Evolutionary conservation across 116 monocot genomes (phyloP).

Genomic region (Papilionanthe hybrid): DNA sequence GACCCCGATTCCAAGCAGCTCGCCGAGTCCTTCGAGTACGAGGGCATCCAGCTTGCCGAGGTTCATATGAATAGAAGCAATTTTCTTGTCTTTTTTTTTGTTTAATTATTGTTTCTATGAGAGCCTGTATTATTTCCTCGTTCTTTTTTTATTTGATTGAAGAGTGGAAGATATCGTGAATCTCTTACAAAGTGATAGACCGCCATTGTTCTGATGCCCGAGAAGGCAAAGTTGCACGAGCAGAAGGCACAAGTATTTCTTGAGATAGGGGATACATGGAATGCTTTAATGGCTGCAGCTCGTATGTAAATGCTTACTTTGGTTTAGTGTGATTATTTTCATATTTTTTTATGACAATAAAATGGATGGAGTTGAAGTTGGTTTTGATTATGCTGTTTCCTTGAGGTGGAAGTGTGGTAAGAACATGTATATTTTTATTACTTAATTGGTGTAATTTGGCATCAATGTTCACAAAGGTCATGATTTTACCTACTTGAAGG

Average conservation of each 20-base stretch:
- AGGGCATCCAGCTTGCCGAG: conserved; percentile 60
- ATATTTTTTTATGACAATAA: not conserved
- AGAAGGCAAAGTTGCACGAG: conserved; percentile 69
- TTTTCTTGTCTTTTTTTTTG: not conserved
- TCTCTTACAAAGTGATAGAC: conserved; percentile 79
- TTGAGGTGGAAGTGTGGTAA: no score
- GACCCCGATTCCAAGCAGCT: conserved; percentile 25
- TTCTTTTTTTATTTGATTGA: not conserved
- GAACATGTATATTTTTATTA: no score
- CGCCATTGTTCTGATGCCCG: conserved; percentile 58
- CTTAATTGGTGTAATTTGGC: no score
- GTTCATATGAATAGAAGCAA: not conserved
- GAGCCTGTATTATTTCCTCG: no score
- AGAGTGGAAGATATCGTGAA: conserved; percentile 63
- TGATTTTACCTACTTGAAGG: no score
- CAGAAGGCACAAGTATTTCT: conserved; percentile 89
- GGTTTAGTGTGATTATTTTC: not conserved
- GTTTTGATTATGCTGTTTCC: no score
- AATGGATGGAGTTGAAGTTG: no score
- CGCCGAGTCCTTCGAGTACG: conserved; percentile 36
- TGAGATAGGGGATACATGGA: conserved; percentile 81
- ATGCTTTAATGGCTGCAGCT: conserved; percentile 59
- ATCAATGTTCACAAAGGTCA: no score
- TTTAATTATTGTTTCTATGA: no score
- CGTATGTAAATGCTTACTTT: conserved; percentile 27